Evolutionary conservation across 2,329 filamentous ascomycete genomes (phyloP), one percentile per base, ranked within the genome.

Genomic region (Pseudocercospora vitis): DNA sequence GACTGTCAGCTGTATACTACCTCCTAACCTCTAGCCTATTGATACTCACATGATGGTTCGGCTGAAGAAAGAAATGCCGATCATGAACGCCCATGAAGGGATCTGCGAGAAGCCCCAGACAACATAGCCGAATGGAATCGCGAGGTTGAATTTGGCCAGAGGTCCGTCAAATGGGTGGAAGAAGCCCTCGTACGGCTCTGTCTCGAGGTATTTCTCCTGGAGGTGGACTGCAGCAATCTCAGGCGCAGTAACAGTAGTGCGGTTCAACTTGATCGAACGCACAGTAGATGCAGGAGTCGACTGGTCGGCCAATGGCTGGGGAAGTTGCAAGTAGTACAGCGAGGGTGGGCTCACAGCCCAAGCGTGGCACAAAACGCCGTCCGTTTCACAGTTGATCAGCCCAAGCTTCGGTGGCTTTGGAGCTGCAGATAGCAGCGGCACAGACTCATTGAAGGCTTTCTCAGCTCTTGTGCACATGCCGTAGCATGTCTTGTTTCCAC

Each of bases 151-250:
- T 75, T 87, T 73, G 55, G 82, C 83, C 35, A 88, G 73, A 57
- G 75, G 73, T 58, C 88, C 87, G 65, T 89, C 81, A 68, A 90
- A 87, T 57, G 88, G 88, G 71, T 92, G 88, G 78, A 88, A 90
- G 67, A 79, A 76, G 48, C 87, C 85, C 61, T 88, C 83, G 61
- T 82, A 81, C 7, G 76, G 73, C 21, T 70, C 63, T 16, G 67
- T 68, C 45, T 81, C 67, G 68, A 80, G 71, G 64, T 80, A 85
- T 50, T 73, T 76, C 67, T 83, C 78, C 63, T 85, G 84, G 55
- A 79, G 71, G 60, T 82, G 78, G 50, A 89, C 73, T 53, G 81
- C 75, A 48, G 81, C 74, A 59, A 91, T 78, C 52, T 85, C 82
- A 53, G 84, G 78, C 28, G 82, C 74, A 16, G 84, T 86, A 54